These are phyloP conservation scores for Pseudoneurospora amorphoporcata DNA, from an alignment of 495 filamentous ascomycete species.

Conservation along the genomic window DNA sequence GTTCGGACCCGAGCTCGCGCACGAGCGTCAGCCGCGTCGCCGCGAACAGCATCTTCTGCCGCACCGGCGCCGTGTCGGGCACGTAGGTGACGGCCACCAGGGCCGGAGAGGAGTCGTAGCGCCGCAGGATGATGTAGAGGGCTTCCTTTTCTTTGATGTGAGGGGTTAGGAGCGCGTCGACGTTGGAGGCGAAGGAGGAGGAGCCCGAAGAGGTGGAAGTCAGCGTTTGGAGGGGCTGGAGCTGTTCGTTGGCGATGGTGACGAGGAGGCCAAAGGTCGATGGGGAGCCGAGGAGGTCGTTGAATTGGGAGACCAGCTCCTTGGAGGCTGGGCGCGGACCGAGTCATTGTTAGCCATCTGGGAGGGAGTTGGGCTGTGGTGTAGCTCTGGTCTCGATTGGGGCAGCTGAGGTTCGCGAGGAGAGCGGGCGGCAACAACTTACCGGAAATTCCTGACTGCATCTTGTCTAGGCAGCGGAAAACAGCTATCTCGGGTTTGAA, in stretches of 20 bases:
- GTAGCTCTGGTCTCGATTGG: too few species aligned
- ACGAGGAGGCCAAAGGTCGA: slow-evolving; percentile 69
- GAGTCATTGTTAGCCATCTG: too few species aligned
- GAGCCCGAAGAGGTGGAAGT: slow-evolving; percentile 35
- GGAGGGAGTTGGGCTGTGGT: too few species aligned
- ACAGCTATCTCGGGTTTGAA: too few species aligned
- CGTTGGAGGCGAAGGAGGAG: slow-evolving; percentile 44
- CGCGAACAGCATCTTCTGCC: slow-evolving; percentile 94
- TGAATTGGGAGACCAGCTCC: slow-evolving; percentile 79
- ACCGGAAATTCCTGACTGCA: slow-evolving; percentile 90
- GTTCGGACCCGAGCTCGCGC: slow-evolving; percentile 79
- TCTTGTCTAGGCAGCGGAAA: too few species aligned
- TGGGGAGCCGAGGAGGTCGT: slow-evolving; percentile 51
- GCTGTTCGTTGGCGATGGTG: slow-evolving; percentile 65
- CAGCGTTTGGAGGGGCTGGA: slow-evolving; percentile 56
- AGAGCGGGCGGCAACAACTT: slow-evolving; percentile 5
- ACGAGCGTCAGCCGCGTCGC: slow-evolving; percentile 73
- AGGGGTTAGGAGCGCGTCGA: slow-evolving; percentile 40
- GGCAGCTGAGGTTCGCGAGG: too few species aligned
- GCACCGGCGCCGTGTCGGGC: slow-evolving; percentile 77
- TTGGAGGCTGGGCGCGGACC: too few species aligned
- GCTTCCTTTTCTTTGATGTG: slow-evolving; percentile 65
- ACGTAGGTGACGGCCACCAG: slow-evolving; percentile 83
- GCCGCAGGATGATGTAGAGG: slow-evolving; percentile 76
- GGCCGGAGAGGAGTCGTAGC: slow-evolving; percentile 40